Evolutionary conservation across 2,329 filamentous ascomycete species (phyloP).

Genomic region (Botrytis fabae): DNA sequence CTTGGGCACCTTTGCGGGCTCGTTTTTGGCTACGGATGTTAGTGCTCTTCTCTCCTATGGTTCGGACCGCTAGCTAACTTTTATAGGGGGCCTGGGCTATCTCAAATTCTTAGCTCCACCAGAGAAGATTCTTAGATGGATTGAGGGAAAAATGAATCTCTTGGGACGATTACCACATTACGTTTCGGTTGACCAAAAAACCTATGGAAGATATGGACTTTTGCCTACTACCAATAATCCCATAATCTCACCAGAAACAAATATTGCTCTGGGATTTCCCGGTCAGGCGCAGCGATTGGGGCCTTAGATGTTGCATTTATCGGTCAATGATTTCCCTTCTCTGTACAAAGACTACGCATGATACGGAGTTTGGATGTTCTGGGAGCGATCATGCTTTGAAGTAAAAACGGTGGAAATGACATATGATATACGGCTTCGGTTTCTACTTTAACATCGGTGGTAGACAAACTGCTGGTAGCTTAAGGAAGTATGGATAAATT

Average conservation of each 20-base stretch:
- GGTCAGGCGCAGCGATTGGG: slow-evolving; percentile 65
- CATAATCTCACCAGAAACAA: slow-evolving; percentile 43
- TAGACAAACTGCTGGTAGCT: slow-evolving; percentile 1
- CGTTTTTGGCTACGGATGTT: slow-evolving; percentile 83
- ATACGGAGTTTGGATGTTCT: slow-evolving; percentile 19
- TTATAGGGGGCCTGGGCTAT: slow-evolving; percentile 76
- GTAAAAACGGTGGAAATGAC: slow-evolving; percentile 12
- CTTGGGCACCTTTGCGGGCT: slow-evolving; percentile 85
- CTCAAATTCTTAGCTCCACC: slow-evolving; percentile 87
- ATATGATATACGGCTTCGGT: slow-evolving; percentile 12
- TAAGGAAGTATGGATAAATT: not conserved
- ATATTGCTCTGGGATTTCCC: slow-evolving; percentile 59
- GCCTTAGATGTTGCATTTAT: slow-evolving; percentile 48
- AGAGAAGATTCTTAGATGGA: slow-evolving; percentile 82
- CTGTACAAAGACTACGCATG: slow-evolving; percentile 21
- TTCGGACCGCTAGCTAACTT: slow-evolving; percentile 30
- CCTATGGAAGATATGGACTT: slow-evolving; percentile 88
- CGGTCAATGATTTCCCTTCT: not conserved
- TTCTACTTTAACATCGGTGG: not conserved
- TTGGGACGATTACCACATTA: slow-evolving; percentile 85
- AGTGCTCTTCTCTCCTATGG: slow-evolving; percentile 41
- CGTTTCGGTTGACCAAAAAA: slow-evolving; percentile 93
- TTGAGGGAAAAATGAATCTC: slow-evolving; percentile 85
- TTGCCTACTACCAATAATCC: slow-evolving; percentile 59
- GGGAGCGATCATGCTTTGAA: slow-evolving; percentile 11